Evolutionary conservation across 1,284 basidiomycete genomes (phyloP).

Genomic region (Pseudozyma pruni): DNA sequence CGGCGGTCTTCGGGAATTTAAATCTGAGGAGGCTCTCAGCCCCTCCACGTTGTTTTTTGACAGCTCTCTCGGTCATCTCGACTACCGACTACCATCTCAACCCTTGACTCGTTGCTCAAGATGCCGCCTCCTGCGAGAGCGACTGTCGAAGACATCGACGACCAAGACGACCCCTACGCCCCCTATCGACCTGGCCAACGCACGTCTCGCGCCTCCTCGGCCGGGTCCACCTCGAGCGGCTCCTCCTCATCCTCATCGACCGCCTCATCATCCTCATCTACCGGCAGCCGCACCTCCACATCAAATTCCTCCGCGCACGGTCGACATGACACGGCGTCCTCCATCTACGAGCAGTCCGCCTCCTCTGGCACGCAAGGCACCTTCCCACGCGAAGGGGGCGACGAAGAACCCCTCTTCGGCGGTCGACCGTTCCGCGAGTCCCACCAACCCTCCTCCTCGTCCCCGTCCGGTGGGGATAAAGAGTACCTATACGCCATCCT

Average conservation of each 20-base stretch:
- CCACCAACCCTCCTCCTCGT: conserved; percentile 12
- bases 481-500: conserved; percentile 70
- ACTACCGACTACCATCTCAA: too few species aligned
- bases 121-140: conserved; percentile 38
- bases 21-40: neutral
- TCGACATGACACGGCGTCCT: conserved; percentile 2
- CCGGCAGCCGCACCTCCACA: conserved; percentile 8
- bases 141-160: conserved; percentile 39
- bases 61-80: neutral
- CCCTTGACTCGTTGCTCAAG: neutral
- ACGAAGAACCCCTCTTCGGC: conserved; percentile 63
- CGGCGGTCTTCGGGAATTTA: conserved; percentile 9
- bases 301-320: neutral
- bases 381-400: conserved; percentile 21
- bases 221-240: neutral
- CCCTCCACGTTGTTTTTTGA: conserved; percentile 8
- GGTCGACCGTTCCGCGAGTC: conserved; percentile 61
- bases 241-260: conserved; percentile 4
- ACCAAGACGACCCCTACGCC: conserved; percentile 45
- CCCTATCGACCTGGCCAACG: conserved; percentile 24
- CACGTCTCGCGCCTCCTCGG: conserved; percentile 1
- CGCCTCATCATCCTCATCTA: conserved; percentile 2
- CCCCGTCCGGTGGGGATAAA: conserved; percentile 22
- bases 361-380: conserved; percentile 25
- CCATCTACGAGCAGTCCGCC: conserved; percentile 27